Evolutionary conservation across 176 grass and related monocot species (phyloP), one percentile per base, ranked within the genome.

Genomic region (Oryza officinalis): DNA sequence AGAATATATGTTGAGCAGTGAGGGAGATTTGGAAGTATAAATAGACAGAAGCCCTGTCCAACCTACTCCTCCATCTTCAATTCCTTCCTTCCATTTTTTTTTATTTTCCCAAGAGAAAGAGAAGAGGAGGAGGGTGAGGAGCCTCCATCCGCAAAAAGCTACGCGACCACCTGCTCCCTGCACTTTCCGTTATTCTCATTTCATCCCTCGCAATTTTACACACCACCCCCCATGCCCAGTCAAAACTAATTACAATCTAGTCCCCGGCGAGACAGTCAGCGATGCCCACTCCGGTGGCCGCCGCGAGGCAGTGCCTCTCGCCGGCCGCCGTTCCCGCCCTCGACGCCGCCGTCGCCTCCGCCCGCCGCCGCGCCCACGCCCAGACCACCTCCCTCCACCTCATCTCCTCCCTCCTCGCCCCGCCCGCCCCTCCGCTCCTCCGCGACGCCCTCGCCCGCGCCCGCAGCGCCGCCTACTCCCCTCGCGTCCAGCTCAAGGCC

Each of bases 321-420:
- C 80, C 80, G 23, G 9, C 67, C 33, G 49, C 80, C 49, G 80
- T 69, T 23, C 59, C 80, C 2, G 80, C 68, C 9, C 80, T 82
- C 32, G 68, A 72, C 23, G 67, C 80, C 14, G 68, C 80, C 15
- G 80, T 72, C n/a, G 30, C 35, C 8, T 59, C 67, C 46, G 80
- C 80, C 23, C 68, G 67, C 50, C 33, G 80, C 14, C 80, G 80
- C 35, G 67, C 80, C 33, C 92, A 94, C 46, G 84, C 84, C 6
- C 89, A 94, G 80, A 94, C 92, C 10, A 91, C 87, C 47, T 94
- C 92, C 22, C 89, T 94, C 67, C 92, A 94, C 64, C 78, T 94
- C 67, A 89, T 94, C 27, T 94, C 86, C 80, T 80, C 89, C 31
- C 86, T 94, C 22, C 89, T 94, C 65, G 27, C 81, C 1, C 74